These are phyloP conservation scores for Penicillium janthinellum DNA, from an alignment of 2,329 filamentous ascomycete genomes.

Conservation along the genomic window DNA sequence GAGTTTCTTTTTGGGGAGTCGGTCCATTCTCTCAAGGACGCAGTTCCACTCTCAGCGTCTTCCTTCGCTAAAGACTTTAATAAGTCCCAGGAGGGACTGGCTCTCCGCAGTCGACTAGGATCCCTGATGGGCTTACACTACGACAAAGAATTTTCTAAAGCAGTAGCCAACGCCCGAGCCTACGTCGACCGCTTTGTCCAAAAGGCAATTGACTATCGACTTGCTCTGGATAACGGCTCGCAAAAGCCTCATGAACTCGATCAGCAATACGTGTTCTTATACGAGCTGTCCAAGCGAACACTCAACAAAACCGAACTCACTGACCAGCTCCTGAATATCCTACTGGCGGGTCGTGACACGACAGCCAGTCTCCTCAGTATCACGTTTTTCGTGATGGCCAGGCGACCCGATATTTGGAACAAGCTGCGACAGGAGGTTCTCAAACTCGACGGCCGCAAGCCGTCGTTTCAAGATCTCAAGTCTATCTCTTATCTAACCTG, in stretches of 20 bases:
- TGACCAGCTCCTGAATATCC: constrained; percentile 51
- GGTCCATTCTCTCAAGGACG: neutral
- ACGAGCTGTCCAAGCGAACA: constrained; percentile 49
- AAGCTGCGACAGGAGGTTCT: constrained; percentile 39
- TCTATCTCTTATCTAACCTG: constrained; percentile 26
- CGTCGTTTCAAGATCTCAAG: constrained; percentile 28
- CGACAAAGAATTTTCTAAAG: neutral
- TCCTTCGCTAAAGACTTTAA: constrained; percentile 34
- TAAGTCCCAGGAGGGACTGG: constrained; percentile 23
- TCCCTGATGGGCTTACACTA: neutral
- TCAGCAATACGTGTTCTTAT: constrained; percentile 48
- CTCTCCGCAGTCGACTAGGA: constrained; percentile 2
- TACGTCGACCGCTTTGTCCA: neutral
- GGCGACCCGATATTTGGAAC: constrained; percentile 38
- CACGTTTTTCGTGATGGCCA: constrained; percentile 51
- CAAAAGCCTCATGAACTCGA: constrained; percentile 6
- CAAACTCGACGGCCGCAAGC: constrained; percentile 19
- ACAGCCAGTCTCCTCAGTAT: constrained; percentile 48
- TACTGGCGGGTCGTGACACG: constrained; percentile 56
- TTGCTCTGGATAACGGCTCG: neutral
- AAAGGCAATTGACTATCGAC: constrained; percentile 1
- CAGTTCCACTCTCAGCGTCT: neutral
- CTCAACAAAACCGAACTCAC: constrained; percentile 47
- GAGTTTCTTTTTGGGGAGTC: constrained; percentile 27
- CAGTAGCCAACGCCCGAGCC: neutral